Evolutionary conservation across 768 basidiomycete species (phyloP), one percentile per base, ranked within the genome.

Genomic region (Podaxis rugospora): DNA sequence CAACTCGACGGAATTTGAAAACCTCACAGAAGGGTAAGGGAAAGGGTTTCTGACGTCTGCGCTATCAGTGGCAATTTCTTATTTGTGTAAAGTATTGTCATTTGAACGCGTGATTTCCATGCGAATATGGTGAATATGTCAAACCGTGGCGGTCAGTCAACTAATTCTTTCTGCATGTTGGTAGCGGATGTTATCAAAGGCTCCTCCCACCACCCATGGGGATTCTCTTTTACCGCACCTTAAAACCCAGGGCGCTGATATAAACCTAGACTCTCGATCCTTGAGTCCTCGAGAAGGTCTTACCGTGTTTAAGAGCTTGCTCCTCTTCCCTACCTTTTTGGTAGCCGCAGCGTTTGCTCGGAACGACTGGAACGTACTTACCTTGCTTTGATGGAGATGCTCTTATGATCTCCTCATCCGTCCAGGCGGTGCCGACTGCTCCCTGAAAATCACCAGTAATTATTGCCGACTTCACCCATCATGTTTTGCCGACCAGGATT

Each of bases 331-430:
- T n/a, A 13, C 44, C 35, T 27, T 54, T 23, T 18, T 50, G 23
- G 47, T 37, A 4, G 27, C 51, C 21, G 59, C 32, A 32, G 32
- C 46, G 0, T 11, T 27, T 50, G 64, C 63, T 13, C 27, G 13
- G 18, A 66, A 66, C 32, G 58, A 66, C 50, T 66, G 63, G 65
- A 63, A 47, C 63, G 3, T 64, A 63, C n/a, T n/a, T n/a, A n/a
- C 36, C 44, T 58, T 35, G 54, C 36, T 49, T 58, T 25, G 50
- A 47, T 3, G 63, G 63, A n/a, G 50, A 18, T 66, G 65, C 23
- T 55, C 59, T 23, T 66, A 66, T 37, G 65, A 65, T 46, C 42
- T 65, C 18, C 58, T 55, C 32, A n/a, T 39, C 7, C 7, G 42
- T 23, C 16, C 51, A 3, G 62, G 57, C 23, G 27, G 21, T 49